Evolutionary conservation across 2,329 filamentous ascomycete species (phyloP).

Genomic region (Aureobasidium pullulans): DNA sequence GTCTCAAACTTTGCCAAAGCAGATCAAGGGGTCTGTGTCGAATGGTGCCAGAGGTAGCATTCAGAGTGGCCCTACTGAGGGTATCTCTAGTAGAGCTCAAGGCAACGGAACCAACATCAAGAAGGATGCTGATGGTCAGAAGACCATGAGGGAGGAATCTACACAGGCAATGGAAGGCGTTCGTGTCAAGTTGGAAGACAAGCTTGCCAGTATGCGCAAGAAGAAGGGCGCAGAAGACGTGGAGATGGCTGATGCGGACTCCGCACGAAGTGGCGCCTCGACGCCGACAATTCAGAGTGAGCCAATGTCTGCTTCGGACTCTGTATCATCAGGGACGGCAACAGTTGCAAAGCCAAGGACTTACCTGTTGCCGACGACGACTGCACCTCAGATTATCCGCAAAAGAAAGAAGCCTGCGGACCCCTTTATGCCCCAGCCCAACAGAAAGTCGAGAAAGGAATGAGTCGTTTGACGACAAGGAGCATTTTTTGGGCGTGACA

Average conservation of each 20-base stretch:
- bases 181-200: slow-evolving; percentile 15
- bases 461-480: neutral
- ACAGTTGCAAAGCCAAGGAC: neutral
- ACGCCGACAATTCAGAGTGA: slow-evolving; percentile 6
- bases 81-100: neutral
- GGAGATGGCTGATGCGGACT: slow-evolving; percentile 25
- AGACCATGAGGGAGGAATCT: too few species aligned
- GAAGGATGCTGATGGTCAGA: neutral
- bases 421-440: slow-evolving; percentile 23
- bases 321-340: neutral
- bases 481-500: neutral
- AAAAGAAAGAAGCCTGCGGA: slow-evolving; percentile 21
- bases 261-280: slow-evolving; percentile 11
- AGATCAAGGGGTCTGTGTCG: slow-evolving; percentile 12
- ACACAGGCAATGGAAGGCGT: slow-evolving; percentile 11
- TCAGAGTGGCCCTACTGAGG: neutral
- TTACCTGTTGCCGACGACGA: neutral
- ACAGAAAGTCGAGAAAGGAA: slow-evolving; percentile 9
- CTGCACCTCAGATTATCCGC: slow-evolving; percentile 7
- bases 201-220: slow-evolving; percentile 23
- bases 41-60: neutral
- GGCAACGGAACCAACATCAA: neutral
- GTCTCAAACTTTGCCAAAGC: slow-evolving; percentile 17
- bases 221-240: slow-evolving; percentile 19
- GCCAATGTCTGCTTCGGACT: neutral